These are phyloP conservation scores for Chaetomidium leptoderma DNA, from an alignment of 495 filamentous ascomycete species.

Conservation along the genomic window DNA sequence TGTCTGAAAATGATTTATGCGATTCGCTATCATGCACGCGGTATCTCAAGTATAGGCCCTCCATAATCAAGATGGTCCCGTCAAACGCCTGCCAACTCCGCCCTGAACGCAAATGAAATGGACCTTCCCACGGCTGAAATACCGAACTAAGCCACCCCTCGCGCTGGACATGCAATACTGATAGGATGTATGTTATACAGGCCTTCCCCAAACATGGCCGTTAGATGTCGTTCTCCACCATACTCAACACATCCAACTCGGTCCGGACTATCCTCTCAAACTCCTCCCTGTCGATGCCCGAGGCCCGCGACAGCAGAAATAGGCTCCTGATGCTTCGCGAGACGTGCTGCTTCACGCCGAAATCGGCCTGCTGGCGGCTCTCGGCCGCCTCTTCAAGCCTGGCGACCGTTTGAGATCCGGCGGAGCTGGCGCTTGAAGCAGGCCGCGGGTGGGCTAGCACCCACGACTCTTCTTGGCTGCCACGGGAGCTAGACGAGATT, in stretches of 20 bases:
- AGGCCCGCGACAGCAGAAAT: conserved; percentile 70
- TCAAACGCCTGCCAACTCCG: neutral
- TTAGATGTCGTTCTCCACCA: conserved; percentile 63
- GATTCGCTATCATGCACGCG: neutral
- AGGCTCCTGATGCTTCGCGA: conserved; percentile 83
- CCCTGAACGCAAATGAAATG: conserved; percentile 12
- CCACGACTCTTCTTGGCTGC: conserved; percentile 27
- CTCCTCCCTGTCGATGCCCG: conserved; percentile 76
- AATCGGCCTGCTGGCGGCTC: conserved; percentile 62
- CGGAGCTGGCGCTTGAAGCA: conserved; percentile 46
- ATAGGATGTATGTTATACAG: neutral
- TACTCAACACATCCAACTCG: conserved; percentile 70
- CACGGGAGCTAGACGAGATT: conserved; percentile 27
- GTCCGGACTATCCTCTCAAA: conserved; percentile 76
- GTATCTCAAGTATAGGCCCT: neutral
- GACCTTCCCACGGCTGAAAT: conserved; percentile 4
- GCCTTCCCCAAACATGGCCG: neutral
- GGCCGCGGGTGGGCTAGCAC: conserved; percentile 45
- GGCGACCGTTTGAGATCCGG: conserved; percentile 55
- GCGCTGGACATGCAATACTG: conserved; percentile 1
- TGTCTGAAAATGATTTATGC: neutral
- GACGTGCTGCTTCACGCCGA: conserved; percentile 85
- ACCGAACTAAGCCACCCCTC: conserved; percentile 1
- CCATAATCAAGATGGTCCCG: neutral
- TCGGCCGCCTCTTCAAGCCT: conserved; percentile 62